A percentile compares a stretch with the other conserved stretches of the same genome.
Conservation (phyloP, 371 early-diverging fungal genomes). For the Dichotomocladium elegans region DNA sequence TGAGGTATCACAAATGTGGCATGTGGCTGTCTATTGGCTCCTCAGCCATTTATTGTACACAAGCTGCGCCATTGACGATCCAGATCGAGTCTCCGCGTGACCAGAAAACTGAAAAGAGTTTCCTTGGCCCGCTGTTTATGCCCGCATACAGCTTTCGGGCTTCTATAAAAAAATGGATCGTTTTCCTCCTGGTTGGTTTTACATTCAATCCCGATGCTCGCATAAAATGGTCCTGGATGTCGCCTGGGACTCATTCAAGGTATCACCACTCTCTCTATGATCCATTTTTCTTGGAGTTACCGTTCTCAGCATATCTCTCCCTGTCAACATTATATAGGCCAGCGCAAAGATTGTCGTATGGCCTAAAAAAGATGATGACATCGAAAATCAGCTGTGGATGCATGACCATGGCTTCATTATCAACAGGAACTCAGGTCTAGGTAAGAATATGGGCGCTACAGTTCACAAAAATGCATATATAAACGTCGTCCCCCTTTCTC, state of each 20-base stretch:
- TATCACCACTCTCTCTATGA: not conserved
- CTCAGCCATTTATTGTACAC: no score
- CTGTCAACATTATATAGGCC: no score
- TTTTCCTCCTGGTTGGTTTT: conserved; percentile 49
- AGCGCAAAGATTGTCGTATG: conserved; percentile 37
- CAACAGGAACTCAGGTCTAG: conserved; percentile 23
- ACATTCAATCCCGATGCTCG: conserved; percentile 35
- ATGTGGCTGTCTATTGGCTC: no score
- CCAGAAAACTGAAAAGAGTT: no score
- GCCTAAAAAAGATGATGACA: conserved; percentile 32
- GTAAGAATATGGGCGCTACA: conserved; percentile 4
- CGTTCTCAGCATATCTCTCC: not conserved
- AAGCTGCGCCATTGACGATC: no score
- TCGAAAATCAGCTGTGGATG: conserved; percentile 24
- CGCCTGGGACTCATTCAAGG: conserved; percentile 36
- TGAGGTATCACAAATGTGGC: no score
- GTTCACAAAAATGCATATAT: no score
- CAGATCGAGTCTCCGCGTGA: no score
- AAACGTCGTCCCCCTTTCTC: not conserved
- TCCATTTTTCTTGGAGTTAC: not conserved
- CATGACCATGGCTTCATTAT: conserved; percentile 20
- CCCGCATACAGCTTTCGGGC: no score
- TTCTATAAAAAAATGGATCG: conserved; percentile 34
- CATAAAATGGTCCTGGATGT: conserved; percentile 51
- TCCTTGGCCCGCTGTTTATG: no score